phyloP scores from a whole-genome alignment of 2,329 filamentous ascomycete genomes.

The Talaromyces sp. region DNA sequence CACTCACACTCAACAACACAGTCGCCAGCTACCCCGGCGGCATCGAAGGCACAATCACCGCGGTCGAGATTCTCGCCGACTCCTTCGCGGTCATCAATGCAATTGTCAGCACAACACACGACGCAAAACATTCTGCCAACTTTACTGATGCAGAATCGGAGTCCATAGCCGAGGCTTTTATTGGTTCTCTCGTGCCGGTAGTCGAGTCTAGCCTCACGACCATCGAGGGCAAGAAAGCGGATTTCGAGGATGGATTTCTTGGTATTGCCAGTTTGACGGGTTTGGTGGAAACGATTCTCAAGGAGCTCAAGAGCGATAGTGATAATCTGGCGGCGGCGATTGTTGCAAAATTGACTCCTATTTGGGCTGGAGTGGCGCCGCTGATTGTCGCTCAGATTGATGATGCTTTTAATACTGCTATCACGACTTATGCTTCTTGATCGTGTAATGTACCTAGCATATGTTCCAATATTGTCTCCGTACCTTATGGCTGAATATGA shows the following conservation, averaged over 20 bases:
- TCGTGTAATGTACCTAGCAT: background rate
- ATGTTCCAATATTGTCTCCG: background rate
- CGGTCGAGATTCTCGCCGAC: constrained; percentile 8
- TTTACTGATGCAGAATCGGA: constrained; percentile 11
- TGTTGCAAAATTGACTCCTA: constrained; percentile 1
- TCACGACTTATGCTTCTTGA: constrained; percentile 7
- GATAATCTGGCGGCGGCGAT: constrained; percentile 2
- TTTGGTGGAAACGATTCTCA: constrained; percentile 2
- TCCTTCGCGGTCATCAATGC: constrained; percentile 7
- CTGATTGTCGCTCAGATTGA: constrained; percentile 5
- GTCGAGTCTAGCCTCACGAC: constrained; percentile 11
- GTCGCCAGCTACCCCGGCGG: constrained; percentile 2
- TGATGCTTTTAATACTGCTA: constrained; percentile 8
- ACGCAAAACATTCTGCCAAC: constrained; percentile 8
- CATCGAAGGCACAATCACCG: constrained; percentile 6
- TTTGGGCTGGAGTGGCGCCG: constrained; percentile 8
- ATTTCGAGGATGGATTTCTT: constrained; percentile 9
- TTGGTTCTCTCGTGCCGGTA: background rate
- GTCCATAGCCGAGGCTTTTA: background rate
- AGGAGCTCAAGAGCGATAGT: constrained; percentile 12
- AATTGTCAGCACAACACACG: constrained; percentile 3
- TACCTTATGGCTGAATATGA: background rate
- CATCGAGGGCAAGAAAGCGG: constrained; percentile 2
- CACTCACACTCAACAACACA: constrained; percentile 9
- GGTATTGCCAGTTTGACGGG: constrained; percentile 7